phyloP scores from a whole-genome alignment of 257 asterid genomes.

The Solanum peruvianum region DNA sequence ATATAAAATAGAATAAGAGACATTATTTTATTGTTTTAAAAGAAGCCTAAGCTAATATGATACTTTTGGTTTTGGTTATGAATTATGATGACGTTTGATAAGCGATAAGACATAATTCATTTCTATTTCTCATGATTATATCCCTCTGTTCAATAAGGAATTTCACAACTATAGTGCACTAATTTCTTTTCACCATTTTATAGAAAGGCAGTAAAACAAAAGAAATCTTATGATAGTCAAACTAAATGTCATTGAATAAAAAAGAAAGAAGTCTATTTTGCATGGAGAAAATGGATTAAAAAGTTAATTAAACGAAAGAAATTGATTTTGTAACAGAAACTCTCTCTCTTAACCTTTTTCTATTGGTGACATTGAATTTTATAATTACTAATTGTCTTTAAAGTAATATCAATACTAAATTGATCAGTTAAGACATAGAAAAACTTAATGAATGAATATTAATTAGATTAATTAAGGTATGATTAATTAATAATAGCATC shows the following conservation, averaged over 20 bases:
- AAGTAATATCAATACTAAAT: background rate
- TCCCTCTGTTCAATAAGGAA: background rate
- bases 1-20: background rate
- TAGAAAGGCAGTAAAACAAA: background rate
- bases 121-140: background rate
- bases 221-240: background rate
- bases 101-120: background rate
- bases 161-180: background rate
- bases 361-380: background rate
- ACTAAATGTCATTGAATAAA: background rate
- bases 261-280: background rate
- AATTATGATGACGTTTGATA: too few relatives aligned
- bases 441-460: background rate
- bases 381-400: background rate
- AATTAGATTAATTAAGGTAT: background rate
- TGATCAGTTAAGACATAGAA: background rate
- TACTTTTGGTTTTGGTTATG: background rate
- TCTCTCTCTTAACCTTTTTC: background rate
- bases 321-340: slow-evolving; percentile 12
- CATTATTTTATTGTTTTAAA: background rate
- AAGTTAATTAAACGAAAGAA: background rate
- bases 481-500: background rate
- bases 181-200: background rate
- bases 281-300: background rate
- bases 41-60: background rate